Percentiles rank a stretch among this genome's conserved stretches.
These are phyloP conservation scores for Fistulinella cinereoalba DNA, from an alignment of 1,284 basidiomycete species.

Conservation along the genomic window DNA sequence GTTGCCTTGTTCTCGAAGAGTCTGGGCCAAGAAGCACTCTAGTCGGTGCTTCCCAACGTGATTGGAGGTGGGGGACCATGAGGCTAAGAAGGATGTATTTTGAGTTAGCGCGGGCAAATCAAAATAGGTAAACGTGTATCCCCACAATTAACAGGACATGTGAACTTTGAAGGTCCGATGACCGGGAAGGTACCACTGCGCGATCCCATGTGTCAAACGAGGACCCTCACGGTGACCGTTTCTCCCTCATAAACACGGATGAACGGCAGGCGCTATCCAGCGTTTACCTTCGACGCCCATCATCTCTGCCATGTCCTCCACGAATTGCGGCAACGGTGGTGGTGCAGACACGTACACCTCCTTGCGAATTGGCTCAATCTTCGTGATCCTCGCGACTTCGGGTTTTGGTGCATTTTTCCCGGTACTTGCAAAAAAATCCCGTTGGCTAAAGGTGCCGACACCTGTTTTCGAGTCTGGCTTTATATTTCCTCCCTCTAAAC, in stretches of 20 bases:
- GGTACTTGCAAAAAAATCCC: slow-evolving; percentile 64
- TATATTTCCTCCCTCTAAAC: not conserved
- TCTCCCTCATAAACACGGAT: slow-evolving; percentile 24
- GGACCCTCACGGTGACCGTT: slow-evolving; percentile 27
- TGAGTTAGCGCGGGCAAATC: no score
- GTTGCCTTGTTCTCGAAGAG: slow-evolving; percentile 26
- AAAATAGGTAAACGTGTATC: no score
- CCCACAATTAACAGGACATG: no score
- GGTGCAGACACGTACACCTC: slow-evolving; percentile 37
- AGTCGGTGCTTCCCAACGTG: not conserved
- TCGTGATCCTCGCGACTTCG: slow-evolving; percentile 79
- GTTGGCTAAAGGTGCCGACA: slow-evolving; percentile 60
- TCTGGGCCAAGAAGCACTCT: slow-evolving; percentile 8
- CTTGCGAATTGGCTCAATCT: slow-evolving; percentile 82
- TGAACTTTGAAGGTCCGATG: no score
- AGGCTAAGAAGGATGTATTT: no score
- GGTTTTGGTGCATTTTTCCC: slow-evolving; percentile 80
- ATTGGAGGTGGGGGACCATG: not conserved
- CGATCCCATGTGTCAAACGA: slow-evolving; percentile 7
- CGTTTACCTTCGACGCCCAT: no score
- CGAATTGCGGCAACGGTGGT: slow-evolving; percentile 36
- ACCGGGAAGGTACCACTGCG: slow-evolving; percentile 22
- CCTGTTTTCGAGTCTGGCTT: slow-evolving; percentile 67
- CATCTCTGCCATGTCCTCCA: slow-evolving; percentile 20
- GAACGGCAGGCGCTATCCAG: no score